These are phyloP conservation scores for Jaltomata sinuosa DNA, from an alignment of 257 asterid genomes.

Conservation along the genomic window DNA sequence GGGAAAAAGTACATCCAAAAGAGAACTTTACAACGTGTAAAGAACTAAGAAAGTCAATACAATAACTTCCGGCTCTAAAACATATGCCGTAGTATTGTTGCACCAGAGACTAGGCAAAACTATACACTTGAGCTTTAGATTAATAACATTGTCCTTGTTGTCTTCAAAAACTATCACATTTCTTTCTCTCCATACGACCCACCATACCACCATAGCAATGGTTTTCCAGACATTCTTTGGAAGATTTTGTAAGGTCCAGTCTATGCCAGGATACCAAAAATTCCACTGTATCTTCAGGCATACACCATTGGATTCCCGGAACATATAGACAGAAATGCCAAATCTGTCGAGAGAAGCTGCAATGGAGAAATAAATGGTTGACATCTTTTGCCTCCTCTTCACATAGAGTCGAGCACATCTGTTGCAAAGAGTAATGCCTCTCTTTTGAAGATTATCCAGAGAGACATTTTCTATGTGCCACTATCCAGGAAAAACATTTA, in stretches of 20 bases:
- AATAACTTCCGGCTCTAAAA: background rate
- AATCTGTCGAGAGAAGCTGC: background rate
- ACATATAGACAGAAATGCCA: background rate
- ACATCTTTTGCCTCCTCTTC: background rate
- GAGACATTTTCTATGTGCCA: background rate
- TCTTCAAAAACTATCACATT: background rate
- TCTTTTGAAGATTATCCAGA: background rate
- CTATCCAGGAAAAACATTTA: background rate
- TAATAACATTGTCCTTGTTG: background rate
- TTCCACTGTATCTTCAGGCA: background rate
- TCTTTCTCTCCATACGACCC: background rate
- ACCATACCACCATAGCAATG: background rate
- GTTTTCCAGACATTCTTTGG: background rate
- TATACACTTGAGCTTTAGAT: background rate
- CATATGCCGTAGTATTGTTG: background rate
- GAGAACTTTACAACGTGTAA: background rate
- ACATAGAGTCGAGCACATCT: background rate
- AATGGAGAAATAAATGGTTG: background rate
- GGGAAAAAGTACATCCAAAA: background rate
- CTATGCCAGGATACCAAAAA: background rate
- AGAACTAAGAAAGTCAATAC: background rate
- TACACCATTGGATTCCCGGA: background rate
- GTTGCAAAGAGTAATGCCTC: background rate
- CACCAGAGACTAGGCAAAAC: background rate
- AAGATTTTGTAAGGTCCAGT: background rate